Evolutionary conservation across 2,329 filamentous ascomycete species (phyloP), one percentile per base, ranked within the genome.

Genomic region (Pseudocercospora pini-densiflorae): DNA sequence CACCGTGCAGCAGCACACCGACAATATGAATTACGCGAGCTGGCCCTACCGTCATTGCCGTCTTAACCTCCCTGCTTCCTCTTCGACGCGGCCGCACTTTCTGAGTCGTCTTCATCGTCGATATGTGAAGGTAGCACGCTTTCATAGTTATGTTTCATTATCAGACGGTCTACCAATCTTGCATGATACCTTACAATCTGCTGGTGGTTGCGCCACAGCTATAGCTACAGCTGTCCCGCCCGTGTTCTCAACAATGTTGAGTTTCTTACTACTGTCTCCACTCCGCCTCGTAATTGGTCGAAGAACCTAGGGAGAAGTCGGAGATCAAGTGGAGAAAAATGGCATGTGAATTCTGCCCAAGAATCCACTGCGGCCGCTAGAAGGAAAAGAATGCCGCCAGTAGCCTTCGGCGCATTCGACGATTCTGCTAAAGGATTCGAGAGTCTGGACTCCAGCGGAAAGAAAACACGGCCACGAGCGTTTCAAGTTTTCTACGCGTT

Each of bases 161-260:
- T 16, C 36, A 7, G 36, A n/a, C 14, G 14, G 2, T n/a, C 16
- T 40, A 5, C 14, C 14, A 16, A 40, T n/a, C 36, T 40, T 40
- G 14, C 36, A 16, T 40, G 2, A 40, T 40, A 9, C 23, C 19
- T 21, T 10, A 3, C 23, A 14, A 49, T 21, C 45, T 49, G 45
- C 45, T 54, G 51, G 31, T n/a, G 51, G 51, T 29, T 16, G 16
- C 27, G 24, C 16, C 27, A 31, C 23, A 27, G 51, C 51, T 31
- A 31, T 12, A 24, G 24, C 51, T 55, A 31, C 16, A 31, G 47
- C 47, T 27, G 19, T 51, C 47, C 5, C 19, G 51, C 51, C 16
- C 51, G 51, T 55, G 51, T 55, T 27, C 51, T 55, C 51, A 55
- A 55, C 51, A 31, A n/a, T 55, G 3, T 55, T 27, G 51, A 31